Conservation (phyloP, 192 early-diverging fungal genomes). For the Entophlyctis luteolus region DNA sequence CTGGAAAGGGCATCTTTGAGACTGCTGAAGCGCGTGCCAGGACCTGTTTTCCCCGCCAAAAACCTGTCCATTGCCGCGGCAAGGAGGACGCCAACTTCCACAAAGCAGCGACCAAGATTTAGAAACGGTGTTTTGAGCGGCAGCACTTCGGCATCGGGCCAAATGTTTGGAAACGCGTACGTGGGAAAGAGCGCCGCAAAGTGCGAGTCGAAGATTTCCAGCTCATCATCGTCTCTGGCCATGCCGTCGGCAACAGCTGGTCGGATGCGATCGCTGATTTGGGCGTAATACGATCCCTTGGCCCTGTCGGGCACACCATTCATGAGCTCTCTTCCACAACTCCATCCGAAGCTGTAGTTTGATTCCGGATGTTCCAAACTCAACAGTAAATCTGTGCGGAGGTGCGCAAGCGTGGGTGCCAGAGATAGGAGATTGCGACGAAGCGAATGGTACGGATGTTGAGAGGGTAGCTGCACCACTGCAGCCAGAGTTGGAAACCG, state of each 20-base stretch:
- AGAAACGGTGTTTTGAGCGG: slow-evolving; percentile 26
- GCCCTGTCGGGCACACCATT: slow-evolving; percentile 61
- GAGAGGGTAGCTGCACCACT: neutral
- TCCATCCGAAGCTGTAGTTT: slow-evolving; percentile 67
- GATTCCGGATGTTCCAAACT: slow-evolving; percentile 48
- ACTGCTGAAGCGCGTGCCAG: slow-evolving; percentile 29
- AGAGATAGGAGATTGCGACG: slow-evolving; percentile 47
- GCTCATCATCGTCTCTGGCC: too few relatives aligned
- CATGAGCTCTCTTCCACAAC: slow-evolving; percentile 65
- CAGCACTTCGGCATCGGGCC: slow-evolving; percentile 35
- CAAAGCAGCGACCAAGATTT: slow-evolving; percentile 54
- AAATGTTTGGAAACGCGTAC: slow-evolving; percentile 55
- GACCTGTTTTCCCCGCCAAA: slow-evolving; percentile 31
- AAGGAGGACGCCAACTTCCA: slow-evolving; percentile 52
- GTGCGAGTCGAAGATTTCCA: too few relatives aligned
- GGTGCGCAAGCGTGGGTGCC: slow-evolving; percentile 52
- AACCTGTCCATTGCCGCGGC: slow-evolving; percentile 58
- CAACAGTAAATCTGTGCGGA: slow-evolving; percentile 48
- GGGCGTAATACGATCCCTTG: slow-evolving; percentile 63
- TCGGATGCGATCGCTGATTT: neutral
- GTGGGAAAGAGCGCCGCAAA: slow-evolving; percentile 48
- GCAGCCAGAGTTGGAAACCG: neutral
- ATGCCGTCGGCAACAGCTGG: slow-evolving; percentile 1
- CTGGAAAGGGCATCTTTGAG: slow-evolving; percentile 49
- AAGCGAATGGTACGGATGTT: slow-evolving; percentile 8